Base-by-base conservation (phyloP, 768 basidiomycete genomes). In the Kwoniella botswanensis region DNA sequence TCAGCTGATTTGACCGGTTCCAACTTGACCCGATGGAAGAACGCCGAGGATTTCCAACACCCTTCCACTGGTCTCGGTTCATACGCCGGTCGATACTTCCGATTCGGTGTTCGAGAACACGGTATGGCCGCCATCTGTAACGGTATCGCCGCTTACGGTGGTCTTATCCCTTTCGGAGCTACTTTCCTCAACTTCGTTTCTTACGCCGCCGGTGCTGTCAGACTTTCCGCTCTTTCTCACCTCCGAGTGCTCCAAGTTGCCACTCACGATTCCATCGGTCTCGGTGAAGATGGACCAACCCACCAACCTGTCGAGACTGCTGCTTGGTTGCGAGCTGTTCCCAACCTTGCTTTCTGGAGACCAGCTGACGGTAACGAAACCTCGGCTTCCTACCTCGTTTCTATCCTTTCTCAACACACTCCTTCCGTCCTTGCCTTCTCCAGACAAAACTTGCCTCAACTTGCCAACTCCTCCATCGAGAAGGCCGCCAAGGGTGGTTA, bases 101-200 rank as follows among this genome's bases (percentile, higher is more conserved):
- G 94, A 66, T 98, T 92, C 86, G 95, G 95, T 88, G 94, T 98
- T 68, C 92, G 95, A 85, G 95, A 98, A 84, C 95, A 98, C 84
- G 95, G 87, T 76, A 98, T 97, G 94, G 92, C 91, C 78, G 95
- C 94, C 65, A 94, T 98, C 78, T 93, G 90, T 75, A 97, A 97
- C 83, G 94, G 94, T 82, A 83, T 95, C 72, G 84, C 87, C 72
- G 94, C 94, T 2, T 98, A 97, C 84, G 94, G 94, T 71, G 93
- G 89, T 77, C 89, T 95, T 79, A 88, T 96, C 72, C 94, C 94
- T 55, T 94, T 93, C 83, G 88, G 91, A 72, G 93, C 91, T 68
- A 98, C 95, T 43, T 97, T 97, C 90, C 84, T 97, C 74, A 95
- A 95, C 88, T 95, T 95, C 83, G 92, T 95, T 57, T 93, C 92